Evolutionary conservation across 345 rosid genomes (phyloP), one percentile per base, ranked within the genome.

Genomic region (Eucalyptus marginata): DNA sequence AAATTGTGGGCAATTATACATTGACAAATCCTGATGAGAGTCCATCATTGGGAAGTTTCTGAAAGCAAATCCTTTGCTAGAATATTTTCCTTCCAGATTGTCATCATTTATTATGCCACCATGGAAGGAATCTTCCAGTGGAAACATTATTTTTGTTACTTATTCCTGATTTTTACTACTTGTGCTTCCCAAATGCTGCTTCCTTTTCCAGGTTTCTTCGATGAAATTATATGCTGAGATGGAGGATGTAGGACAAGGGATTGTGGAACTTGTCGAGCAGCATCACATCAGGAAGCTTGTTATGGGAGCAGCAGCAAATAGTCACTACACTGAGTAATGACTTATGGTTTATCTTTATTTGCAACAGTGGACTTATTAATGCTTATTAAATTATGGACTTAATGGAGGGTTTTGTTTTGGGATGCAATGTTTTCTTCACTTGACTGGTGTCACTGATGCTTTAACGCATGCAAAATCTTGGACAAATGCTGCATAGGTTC

Each of bases 241-340:
- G 95, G 92, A 92, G 49, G 95, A 92, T 80, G 90, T 93, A 71
- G 95, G 93, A 25, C 92, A 92, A 86, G 98, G 98, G 88, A 95
- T 96, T 79, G 88, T 96, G 86, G 97, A 95, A 92, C 96, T 96
- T 81, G 90, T 94, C 59, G 92, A 90, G 87, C 93, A 87, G 89
- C 91, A 93, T 90, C 88, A 89, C 58, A 92, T 95, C 88, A 93
- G 90, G 92, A 95, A 87, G 93, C 97, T 93, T 50, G 96, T 95
- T 68, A 94, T 95, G 96, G 98, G 97, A 91, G 96, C 96, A 59
- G 98, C 97, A 89, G 95, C 98, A 50, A 92, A 93, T 87, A 89
- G 91, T 81, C 94, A 92, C 90, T 93, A 92, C 89, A 86, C 92
- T 46, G 92, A 90, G 97, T 96, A 93, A 15, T n/a, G 40, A 66